Base-by-base conservation (phyloP, 1,139 yeast species). In the Geotrichum restrictum region DNA sequence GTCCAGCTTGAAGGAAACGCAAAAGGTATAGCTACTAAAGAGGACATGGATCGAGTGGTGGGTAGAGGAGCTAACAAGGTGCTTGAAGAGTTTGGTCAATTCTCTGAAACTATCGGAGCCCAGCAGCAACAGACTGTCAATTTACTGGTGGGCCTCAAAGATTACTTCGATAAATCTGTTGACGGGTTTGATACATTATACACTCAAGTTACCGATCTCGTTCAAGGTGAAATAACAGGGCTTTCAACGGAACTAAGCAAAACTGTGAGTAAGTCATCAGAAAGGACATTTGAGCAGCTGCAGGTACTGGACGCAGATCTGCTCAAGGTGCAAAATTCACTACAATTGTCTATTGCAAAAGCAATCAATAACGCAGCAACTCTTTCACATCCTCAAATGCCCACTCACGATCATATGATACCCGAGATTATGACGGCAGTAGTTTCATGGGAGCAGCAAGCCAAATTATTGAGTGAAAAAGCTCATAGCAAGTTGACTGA, bases 41-140 rank as follows among this genome's bases (percentile, higher is more conserved):
- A 44, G 14, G 52, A 42, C 16, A 13, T 49, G 2, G 49, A 49
- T 21, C 42, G 36, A 6, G 42, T 45, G n/a, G 40, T 45, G 29
- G 41, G 45, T 16, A 18, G 44, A 18, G 45, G 38, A 45, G 33
- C 43, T 16, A 39, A 42, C 33, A 33, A 33, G 11, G 31, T 49
- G 18, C 49, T 53, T 21, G 54, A 54, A n/a, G 45, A 50, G n/a
- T 34, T 54, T 19, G 31, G 47, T 19, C 43, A 45, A 8, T 45
- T 51, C 16, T 44, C 54, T 11, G 47, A 50, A n/a, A 48, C 37
- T 10, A 37, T 53, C 7, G 40, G 42, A 16, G 38, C 49, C 2
- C 56, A 54, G 34, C 51, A 54, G 21, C 46, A 45, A 11, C 51
- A 50, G 24, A 48, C 50, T 1, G 40, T 51, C 16, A 36, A 36